These are phyloP conservation scores for Cucumis hystrix DNA, from an alignment of 306 rosid species.

Conservation along the genomic window DNA sequence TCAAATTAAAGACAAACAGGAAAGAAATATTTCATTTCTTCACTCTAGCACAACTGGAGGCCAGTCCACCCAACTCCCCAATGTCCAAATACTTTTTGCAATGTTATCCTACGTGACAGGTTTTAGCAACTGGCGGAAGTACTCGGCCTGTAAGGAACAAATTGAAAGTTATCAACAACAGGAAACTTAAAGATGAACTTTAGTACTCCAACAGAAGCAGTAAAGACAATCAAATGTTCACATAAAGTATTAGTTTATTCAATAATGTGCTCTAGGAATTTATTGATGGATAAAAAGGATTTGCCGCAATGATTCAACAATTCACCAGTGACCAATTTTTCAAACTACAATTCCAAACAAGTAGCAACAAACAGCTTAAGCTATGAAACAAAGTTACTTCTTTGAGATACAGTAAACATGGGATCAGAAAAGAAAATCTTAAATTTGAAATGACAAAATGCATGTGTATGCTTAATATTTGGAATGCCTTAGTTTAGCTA, in stretches of 20 bases:
- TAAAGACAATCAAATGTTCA: neutral
- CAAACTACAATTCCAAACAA: neutral
- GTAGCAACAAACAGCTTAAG: neutral
- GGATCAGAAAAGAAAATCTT: neutral
- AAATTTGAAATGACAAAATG: neutral
- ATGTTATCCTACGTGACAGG: slow-evolving; percentile 87
- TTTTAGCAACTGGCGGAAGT: slow-evolving; percentile 93
- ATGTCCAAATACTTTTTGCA: neutral
- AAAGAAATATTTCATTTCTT: slow-evolving; percentile 20
- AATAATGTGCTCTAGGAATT: neutral
- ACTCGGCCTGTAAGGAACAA: slow-evolving; percentile 64
- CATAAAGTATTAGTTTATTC: neutral
- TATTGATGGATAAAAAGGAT: neutral
- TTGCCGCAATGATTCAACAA: neutral
- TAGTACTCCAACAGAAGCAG: neutral
- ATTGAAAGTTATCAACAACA: neutral
- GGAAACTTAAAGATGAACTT: neutral
- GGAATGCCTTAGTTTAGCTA: neutral
- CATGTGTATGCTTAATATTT: neutral
- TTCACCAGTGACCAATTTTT: neutral
- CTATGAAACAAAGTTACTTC: neutral
- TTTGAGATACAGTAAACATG: neutral
- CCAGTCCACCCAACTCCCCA: slow-evolving; percentile 37
- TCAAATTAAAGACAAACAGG: slow-evolving; percentile 30
- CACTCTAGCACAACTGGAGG: slow-evolving; percentile 31